Base-by-base conservation (phyloP, 768 basidiomycete species). In the Chlorophyllum brunneum region DNA sequence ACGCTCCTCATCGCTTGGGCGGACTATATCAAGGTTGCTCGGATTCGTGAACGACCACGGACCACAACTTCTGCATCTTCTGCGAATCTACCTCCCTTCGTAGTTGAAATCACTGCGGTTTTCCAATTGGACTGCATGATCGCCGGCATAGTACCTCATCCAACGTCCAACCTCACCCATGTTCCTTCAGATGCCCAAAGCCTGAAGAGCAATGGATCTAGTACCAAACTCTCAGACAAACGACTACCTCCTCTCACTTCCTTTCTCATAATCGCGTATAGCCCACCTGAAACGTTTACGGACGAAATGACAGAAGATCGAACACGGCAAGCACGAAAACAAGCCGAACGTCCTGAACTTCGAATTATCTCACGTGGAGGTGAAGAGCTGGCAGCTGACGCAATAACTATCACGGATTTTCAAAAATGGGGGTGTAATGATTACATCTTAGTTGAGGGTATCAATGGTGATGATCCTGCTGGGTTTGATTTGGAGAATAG, bases 101-200 rank as follows among this genome's bases (percentile, higher is more conserved):
- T 82, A 33, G 91, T 92, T 47, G 95, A 98, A 61, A 88, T 98
- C 58, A 92, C 90, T 0, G 89, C 89, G 2, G 85, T 91, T 34
- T 92, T 98, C 68, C 86, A 93, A 62, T 74, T 98, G 40, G 97
- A 98, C 65, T 93, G 90, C 64, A 95, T 97, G 92, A 82, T 98
- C 34, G 81, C 94, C 1, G 95, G 95, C 18, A 83, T 99, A 51
- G 80, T 86, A 2, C 88, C 91, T 4, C 90, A 93, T 66, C 81
- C 81, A 1, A 72, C 76, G 39, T 66, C 75, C 3, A 58, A 65
- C 38, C 54, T 67, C 29, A 23, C 54, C 9, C 54, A 60, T 55
- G 56, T 36, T 3, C 50, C 63, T 20, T 47, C 56, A 8, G 51
- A 34, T 20, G 59, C 63, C 2, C 40, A 58, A 5, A 59, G 57